Evolutionary conservation across 129 eudicot species (phyloP), one percentile per base, ranked within the genome.

Genomic region (Flaveria bidentis): DNA sequence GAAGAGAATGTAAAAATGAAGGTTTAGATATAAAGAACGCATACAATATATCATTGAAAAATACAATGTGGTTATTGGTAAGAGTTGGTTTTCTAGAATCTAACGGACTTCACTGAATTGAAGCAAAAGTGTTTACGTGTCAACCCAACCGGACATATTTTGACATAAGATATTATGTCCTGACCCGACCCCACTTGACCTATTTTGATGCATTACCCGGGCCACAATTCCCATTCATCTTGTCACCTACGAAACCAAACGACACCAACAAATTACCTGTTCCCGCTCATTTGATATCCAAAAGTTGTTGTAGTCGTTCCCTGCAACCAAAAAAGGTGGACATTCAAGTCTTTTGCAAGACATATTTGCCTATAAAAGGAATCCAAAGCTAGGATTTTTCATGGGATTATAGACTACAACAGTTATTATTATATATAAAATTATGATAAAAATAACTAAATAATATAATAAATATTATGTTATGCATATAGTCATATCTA

Each of bases 181-280:
- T 13, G 2, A 2, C 69, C 46, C 0, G 45, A 15, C 69, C 10
- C 1, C 22, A 53, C 58, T 5, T 2, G 16, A 9, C 64, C 6
- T 36, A 9, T 28, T 61, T 62, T 62, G 67, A 62, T 62, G 67
- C 44, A 62, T 28, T 26, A 65, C 23, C 12, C 10, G 14, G 25
- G 28, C 42, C 44, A 65, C 70, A 33, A 28, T 16, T 30, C 49
- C 46, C 2, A 2, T 15, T n/a, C 45, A 28, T 36, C 50, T 36
- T 65, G 15, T 65, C 15, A 17, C 51, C 71, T 42, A 39, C 6
- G 30, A 66, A 66, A 39, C 71, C 71, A 39, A 66, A 41, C 15
- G 15, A 66, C 47, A 8, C 51, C 51, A 60, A 11, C n/a, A 66
- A 41, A 6, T n/a, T 16, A 41, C 16, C 7, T 14, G 71, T 30